These are phyloP conservation scores for Saussurea involucrata DNA, from an alignment of 129 eudicot genomes.

Conservation along the genomic window DNA sequence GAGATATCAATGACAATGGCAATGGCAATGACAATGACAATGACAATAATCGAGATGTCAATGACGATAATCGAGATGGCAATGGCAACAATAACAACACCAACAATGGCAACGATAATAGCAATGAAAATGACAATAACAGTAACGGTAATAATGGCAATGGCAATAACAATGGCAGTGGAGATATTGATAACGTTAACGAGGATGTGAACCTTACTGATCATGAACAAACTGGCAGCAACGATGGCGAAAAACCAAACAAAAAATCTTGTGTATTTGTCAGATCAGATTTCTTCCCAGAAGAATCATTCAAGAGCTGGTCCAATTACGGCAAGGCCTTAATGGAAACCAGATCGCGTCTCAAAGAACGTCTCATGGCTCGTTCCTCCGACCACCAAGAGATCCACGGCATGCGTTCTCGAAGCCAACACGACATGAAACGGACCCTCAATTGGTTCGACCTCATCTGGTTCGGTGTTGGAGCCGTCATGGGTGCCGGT, in stretches of 20 bases:
- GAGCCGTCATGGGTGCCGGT: conserved; percentile 80
- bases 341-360: conserved; percentile 36
- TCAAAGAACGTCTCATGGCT: conserved; percentile 49
- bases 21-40: background rate
- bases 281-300: conserved; percentile 63
- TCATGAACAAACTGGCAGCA: conserved; percentile 14
- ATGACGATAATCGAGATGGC: too few species aligned
- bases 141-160: background rate
- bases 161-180: background rate
- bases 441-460: conserved; percentile 67
- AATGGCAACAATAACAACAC: background rate
- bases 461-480: conserved; percentile 75
- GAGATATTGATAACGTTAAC: background rate
- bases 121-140: background rate
- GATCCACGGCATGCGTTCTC: conserved; percentile 44
- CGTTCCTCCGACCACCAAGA: conserved; percentile 56
- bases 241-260: background rate
- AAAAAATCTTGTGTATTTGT: conserved; percentile 36
- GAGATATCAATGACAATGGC: background rate
- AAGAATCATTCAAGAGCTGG: conserved; percentile 79
- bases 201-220: conserved; percentile 2
- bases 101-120: background rate
- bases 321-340: conserved; percentile 51
- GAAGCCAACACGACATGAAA: conserved; percentile 64
- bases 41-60: background rate